Percentiles rank a stretch among this genome's conserved stretches.
Evolutionary conservation across 495 filamentous ascomycete species (phyloP).

Genomic region (Penicillium verhagenii): DNA sequence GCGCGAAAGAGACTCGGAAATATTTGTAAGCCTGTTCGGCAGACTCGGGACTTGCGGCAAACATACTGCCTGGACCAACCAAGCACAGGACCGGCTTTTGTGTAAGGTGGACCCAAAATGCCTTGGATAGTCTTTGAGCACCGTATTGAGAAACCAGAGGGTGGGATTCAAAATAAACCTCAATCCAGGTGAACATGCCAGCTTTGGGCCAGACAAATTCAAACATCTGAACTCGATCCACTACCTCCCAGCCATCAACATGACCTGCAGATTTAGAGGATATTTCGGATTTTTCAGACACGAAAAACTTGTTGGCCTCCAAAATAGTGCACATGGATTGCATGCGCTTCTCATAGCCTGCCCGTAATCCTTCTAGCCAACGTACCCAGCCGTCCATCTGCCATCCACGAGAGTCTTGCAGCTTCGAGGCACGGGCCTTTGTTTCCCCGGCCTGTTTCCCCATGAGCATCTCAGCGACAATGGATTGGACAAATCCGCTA

Average conservation of each 20-base stretch:
- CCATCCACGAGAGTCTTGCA: conserved; percentile 58
- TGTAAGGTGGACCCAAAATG: conserved; percentile 73
- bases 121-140: conserved; percentile 46
- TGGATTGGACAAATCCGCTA: conserved; percentile 80
- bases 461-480: conserved; percentile 75
- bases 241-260: conserved; percentile 60
- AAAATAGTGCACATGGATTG: conserved; percentile 67
- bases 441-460: conserved; percentile 51
- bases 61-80: conserved; percentile 66
- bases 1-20: conserved; percentile 83
- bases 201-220: conserved; percentile 77
- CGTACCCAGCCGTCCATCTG: conserved; percentile 81
- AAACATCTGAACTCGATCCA: conserved; percentile 69
- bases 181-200: conserved; percentile 92
- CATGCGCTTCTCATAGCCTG: conserved; percentile 81
- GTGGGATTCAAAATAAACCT: conserved; percentile 65
- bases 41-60: conserved; percentile 57
- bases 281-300: conserved; percentile 46
- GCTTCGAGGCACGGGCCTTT: conserved; percentile 22
- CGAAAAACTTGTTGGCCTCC: conserved; percentile 58
- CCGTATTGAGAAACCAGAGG: conserved; percentile 57
- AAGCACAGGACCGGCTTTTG: conserved; percentile 65
- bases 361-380: conserved; percentile 82
- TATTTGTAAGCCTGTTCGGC: conserved; percentile 59
- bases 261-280: conserved; percentile 34